A percentile compares a stretch with the other conserved stretches of the same genome.
phyloP scores from a whole-genome alignment of 202 grass and related monocot species.

The Brachypodium distachyon region DNA sequence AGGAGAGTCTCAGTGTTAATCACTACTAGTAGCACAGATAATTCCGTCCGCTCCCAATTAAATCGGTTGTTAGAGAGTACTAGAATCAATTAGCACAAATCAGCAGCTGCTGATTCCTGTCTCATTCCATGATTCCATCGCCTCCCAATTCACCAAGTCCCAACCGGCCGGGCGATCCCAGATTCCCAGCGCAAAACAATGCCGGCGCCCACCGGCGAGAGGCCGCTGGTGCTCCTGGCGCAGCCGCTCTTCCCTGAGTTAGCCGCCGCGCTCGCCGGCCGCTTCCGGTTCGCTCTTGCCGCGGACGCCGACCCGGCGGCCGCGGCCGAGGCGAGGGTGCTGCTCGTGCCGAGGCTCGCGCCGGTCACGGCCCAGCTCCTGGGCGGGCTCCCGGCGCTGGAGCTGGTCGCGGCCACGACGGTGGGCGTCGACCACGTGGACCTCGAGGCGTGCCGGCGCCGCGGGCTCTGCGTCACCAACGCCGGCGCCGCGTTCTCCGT shows the following conservation, averaged over 20 bases:
- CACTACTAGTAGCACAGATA: too few species aligned
- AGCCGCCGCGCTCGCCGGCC: background rate
- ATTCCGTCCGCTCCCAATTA: too few species aligned
- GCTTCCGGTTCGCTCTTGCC: background rate
- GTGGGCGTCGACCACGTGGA: slow-evolving; percentile 49
- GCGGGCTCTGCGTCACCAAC: slow-evolving; percentile 40
- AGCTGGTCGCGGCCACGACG: slow-evolving; percentile 18
- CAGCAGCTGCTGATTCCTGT: too few species aligned
- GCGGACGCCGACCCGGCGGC: background rate
- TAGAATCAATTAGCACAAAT: too few species aligned
- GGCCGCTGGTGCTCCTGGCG: slow-evolving; percentile 1
- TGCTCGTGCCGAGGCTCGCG: background rate
- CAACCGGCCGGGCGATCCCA: too few species aligned
- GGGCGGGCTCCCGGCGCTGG: slow-evolving; percentile 19
- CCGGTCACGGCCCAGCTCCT: background rate
- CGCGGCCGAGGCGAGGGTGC: background rate
- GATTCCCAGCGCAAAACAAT: too few species aligned
- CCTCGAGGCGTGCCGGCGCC: slow-evolving; percentile 31
- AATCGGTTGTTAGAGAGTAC: too few species aligned
- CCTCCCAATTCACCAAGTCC: too few species aligned
- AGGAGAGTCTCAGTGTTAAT: too few species aligned
- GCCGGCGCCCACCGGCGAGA: background rate
- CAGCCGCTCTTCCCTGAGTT: background rate
- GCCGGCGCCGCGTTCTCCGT: slow-evolving; percentile 23
- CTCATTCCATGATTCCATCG: too few species aligned